These are phyloP conservation scores for Termitomyces sp. DNA, from an alignment of 768 basidiomycete species.

Conservation along the genomic window DNA sequence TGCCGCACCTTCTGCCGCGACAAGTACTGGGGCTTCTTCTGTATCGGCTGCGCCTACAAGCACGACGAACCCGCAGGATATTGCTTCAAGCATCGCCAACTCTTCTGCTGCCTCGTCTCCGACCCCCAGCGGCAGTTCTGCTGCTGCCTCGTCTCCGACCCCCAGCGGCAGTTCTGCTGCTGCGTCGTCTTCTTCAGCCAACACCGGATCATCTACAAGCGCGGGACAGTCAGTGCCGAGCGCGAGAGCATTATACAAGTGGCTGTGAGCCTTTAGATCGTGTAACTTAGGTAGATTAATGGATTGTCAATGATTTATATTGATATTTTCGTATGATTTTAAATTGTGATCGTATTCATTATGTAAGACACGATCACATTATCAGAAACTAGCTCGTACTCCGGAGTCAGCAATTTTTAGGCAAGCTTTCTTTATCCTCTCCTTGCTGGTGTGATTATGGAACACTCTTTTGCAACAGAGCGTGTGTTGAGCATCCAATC, in stretches of 20 bases:
- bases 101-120: slow-evolving; percentile 13
- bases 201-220: not conserved
- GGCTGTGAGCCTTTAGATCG: slow-evolving; percentile 24
- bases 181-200: not conserved
- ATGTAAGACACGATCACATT: slow-evolving; percentile 3
- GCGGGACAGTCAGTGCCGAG: slow-evolving; percentile 11
- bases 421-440: slow-evolving; percentile 3
- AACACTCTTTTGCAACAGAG: slow-evolving; percentile 20
- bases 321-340: not conserved
- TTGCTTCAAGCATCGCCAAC: slow-evolving; percentile 28
- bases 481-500: slow-evolving; percentile 88
- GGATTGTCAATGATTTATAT: not conserved
- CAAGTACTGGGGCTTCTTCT: not conserved
- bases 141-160: slow-evolving; percentile 9
- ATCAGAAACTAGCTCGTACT: not conserved
- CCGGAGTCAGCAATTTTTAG: slow-evolving; percentile 7
- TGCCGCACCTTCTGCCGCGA: slow-evolving; percentile 2
- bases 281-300: not conserved
- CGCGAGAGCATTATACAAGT: slow-evolving; percentile 27
- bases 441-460: slow-evolving; percentile 4
- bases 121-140: not conserved
- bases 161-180: not conserved
- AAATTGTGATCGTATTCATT: not conserved
- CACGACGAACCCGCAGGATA: slow-evolving; percentile 21
- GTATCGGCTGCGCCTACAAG: slow-evolving; percentile 6